Conservation (phyloP, 768 basidiomycete genomes). For the Lentinula aciculospora region DNA sequence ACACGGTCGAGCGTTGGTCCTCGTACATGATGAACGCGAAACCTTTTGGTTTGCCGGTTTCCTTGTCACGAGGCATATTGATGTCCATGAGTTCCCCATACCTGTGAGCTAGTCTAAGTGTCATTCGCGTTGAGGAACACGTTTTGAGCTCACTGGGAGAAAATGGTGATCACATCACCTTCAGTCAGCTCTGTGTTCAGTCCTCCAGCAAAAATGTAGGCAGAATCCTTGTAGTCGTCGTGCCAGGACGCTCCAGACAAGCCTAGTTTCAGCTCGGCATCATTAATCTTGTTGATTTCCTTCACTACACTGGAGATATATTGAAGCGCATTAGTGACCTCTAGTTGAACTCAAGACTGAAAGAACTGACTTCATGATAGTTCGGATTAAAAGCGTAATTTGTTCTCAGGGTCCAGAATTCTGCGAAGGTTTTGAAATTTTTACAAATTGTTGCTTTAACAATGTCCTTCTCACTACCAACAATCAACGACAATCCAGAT, state of each 20-base stretch:
- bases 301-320: conserved; percentile 66
- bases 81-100: conserved; percentile 97
- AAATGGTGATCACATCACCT: conserved; percentile 95
- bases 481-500: conserved; percentile 87
- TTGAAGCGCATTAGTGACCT: not conserved
- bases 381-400: not conserved
- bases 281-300: conserved; percentile 92
- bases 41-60: conserved; percentile 84
- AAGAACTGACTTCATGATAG: conserved; percentile 65
- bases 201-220: conserved; percentile 92
- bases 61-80: conserved; percentile 91
- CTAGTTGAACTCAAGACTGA: not conserved
- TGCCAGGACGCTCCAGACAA: conserved; percentile 80
- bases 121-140: conserved; percentile 3
- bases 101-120: conserved; percentile 33
- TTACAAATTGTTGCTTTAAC: conserved; percentile 28
- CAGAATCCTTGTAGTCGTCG: conserved; percentile 96
- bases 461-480: conserved; percentile 82
- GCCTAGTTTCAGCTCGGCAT: conserved; percentile 80
- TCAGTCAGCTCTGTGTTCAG: conserved; percentile 87
- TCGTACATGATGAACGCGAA: conserved; percentile 99
- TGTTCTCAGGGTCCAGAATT: conserved; percentile 23
- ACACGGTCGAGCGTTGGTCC: conserved; percentile 91
- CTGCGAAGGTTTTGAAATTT: conserved; percentile 28
- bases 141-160: conserved; percentile 75